Percentiles rank a stretch among this genome's conserved stretches.
Conservation (phyloP, 768 basidiomycete genomes). For the Boletus barrowsii region DNA sequence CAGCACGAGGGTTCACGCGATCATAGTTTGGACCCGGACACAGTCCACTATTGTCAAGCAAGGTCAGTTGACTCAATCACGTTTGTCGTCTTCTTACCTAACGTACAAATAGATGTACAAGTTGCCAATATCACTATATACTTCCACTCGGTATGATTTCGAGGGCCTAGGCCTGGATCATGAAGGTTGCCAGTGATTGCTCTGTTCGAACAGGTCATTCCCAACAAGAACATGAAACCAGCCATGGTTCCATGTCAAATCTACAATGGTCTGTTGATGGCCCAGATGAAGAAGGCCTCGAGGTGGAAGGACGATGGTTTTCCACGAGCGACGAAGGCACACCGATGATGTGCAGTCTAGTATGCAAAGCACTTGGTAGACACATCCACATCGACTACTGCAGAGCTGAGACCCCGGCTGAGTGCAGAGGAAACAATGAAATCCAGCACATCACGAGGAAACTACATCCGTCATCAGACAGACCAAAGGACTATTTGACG, state of each 20-base stretch:
- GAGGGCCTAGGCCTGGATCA: not conserved
- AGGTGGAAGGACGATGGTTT: conserved; percentile 52
- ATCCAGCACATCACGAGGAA: conserved; percentile 41
- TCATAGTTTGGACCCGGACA: conserved; percentile 41
- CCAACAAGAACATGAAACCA: conserved; percentile 54
- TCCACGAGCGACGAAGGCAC: conserved; percentile 52
- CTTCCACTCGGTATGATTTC: conserved; percentile 46
- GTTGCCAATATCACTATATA: conserved; percentile 58
- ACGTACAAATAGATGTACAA: conserved; percentile 39
- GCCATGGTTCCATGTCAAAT: conserved; percentile 59
- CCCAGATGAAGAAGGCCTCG: conserved; percentile 44
- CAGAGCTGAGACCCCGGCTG: conserved; percentile 31
- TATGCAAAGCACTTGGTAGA: conserved; percentile 50
- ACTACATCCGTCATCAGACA: conserved; percentile 43
- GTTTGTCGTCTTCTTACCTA: not conserved
- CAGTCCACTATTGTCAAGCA: conserved; percentile 54
- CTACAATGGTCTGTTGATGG: conserved; percentile 55
- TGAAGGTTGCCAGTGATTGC: not conserved
- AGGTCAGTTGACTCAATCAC: not conserved
- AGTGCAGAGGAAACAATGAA: conserved; percentile 41
- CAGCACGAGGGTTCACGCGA: conserved; percentile 47
- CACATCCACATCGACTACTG: conserved; percentile 59
- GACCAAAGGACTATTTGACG: conserved; percentile 52
- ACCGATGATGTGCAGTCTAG: conserved; percentile 58
- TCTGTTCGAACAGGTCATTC: conserved; percentile 42